Evolutionary conservation across 371 early-diverging fungal species (phyloP).

Genomic region (Haplosporangium sp.): DNA sequence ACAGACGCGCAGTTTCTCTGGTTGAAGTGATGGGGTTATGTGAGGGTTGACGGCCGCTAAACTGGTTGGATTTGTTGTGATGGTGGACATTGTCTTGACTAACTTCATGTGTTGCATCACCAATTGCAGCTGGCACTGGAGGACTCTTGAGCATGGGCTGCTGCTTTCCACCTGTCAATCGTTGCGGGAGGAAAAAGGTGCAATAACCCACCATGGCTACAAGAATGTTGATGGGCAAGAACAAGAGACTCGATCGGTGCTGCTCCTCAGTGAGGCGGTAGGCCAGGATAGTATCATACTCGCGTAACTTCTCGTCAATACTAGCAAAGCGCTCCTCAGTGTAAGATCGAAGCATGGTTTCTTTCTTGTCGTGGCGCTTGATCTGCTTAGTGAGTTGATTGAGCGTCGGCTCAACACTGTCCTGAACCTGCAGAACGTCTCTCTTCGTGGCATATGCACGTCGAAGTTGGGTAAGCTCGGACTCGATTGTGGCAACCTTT

Average conservation of each 20-base stretch:
- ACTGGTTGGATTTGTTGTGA: constrained; percentile 1
- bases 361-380: constrained; percentile 66
- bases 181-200: constrained; percentile 53
- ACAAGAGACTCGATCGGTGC: constrained; percentile 48
- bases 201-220: constrained; percentile 56
- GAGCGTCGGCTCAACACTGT: constrained; percentile 59
- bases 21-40: constrained; percentile 43
- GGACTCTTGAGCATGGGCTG: constrained; percentile 53
- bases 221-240: constrained; percentile 56
- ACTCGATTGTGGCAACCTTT: constrained; percentile 65
- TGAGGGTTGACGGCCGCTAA: constrained; percentile 34
- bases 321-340: constrained; percentile 66
- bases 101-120: constrained; percentile 34
- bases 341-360: constrained; percentile 59
- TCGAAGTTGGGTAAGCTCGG: constrained; percentile 65
- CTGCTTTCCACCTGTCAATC: constrained; percentile 40
- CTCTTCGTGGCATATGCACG: constrained; percentile 74
- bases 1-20: constrained; percentile 45
- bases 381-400: constrained; percentile 66
- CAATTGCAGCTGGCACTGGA: constrained; percentile 40
- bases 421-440: constrained; percentile 66
- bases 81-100: neutral
- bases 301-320: constrained; percentile 64
- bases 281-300: constrained; percentile 62
- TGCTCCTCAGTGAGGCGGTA: constrained; percentile 67